Evolutionary conservation across 2,329 filamentous ascomycete species (phyloP).

Genomic region (Aspergillus neoniger): DNA sequence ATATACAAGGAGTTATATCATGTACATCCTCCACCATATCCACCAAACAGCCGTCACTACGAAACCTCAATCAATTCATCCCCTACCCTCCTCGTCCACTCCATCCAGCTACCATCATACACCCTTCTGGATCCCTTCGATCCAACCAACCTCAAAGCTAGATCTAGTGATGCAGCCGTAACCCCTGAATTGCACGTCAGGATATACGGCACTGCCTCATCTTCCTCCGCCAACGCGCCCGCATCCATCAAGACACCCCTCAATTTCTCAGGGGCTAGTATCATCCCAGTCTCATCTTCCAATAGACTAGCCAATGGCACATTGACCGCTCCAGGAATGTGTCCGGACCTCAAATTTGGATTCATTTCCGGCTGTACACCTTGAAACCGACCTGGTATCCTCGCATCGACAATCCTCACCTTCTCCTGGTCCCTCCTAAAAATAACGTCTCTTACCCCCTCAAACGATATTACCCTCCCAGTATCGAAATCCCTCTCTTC

Average conservation of each 20-base stretch:
- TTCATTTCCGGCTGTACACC: constrained; percentile 21
- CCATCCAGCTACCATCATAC: constrained; percentile 38
- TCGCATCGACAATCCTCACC: constrained; percentile 23
- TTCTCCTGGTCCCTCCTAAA: background rate
- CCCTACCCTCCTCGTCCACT: constrained; percentile 28
- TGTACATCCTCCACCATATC: background rate
- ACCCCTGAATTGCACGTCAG: constrained; percentile 35
- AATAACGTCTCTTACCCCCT: constrained; percentile 18
- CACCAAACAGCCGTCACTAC: background rate
- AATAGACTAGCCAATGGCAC: constrained; percentile 27
- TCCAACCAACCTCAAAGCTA: constrained; percentile 25
- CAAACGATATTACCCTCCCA: constrained; percentile 17
- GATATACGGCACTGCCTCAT: constrained; percentile 15
- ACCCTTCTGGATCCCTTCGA: constrained; percentile 23
- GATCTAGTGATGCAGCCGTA: constrained; percentile 30
- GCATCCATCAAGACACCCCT: constrained; percentile 17
- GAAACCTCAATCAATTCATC: constrained; percentile 12
- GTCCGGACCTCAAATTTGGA: constrained; percentile 22
- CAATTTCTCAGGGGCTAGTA: constrained; percentile 17
- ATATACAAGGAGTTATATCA: background rate
- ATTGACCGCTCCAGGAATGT: constrained; percentile 32
- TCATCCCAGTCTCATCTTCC: constrained; percentile 11
- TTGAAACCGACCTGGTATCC: constrained; percentile 24
- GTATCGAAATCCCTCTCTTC: background rate
- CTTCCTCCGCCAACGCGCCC: constrained; percentile 16